Percentiles rank a stretch among this genome's conserved stretches.
These are phyloP conservation scores for Xylaria sp. DNA, from an alignment of 2,329 filamentous ascomycete genomes.

Conservation along the genomic window DNA sequence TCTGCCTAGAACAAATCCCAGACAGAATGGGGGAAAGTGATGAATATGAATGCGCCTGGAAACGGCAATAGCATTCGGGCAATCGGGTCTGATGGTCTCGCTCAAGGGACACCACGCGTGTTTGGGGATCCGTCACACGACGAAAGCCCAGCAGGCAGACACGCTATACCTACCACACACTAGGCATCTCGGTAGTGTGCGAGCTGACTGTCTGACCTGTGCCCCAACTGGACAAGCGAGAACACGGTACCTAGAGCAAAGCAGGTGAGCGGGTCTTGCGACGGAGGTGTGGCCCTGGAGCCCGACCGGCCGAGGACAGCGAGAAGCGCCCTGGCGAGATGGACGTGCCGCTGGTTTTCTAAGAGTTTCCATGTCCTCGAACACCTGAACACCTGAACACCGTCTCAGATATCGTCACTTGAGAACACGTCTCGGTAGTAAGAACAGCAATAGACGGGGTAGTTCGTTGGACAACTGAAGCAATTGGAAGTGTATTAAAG, in stretches of 20 bases:
- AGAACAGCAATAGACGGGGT: not conserved
- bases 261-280: slow-evolving; percentile 36
- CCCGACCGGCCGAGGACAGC: slow-evolving; percentile 3
- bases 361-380: slow-evolving; percentile 1
- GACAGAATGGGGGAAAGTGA: not conserved
- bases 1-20: not conserved
- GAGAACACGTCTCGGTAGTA: not conserved
- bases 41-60: slow-evolving; percentile 1
- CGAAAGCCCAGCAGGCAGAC: slow-evolving; percentile 29
- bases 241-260: slow-evolving; percentile 6
- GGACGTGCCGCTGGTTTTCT: slow-evolving; percentile 2
- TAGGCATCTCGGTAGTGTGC: not conserved
- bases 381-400: slow-evolving; percentile 13
- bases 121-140: slow-evolving; percentile 27
- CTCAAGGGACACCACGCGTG: slow-evolving; percentile 6
- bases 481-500: not conserved
- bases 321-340: not conserved
- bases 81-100: slow-evolving; percentile 5
- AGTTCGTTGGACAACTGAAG: not conserved
- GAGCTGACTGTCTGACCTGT: slow-evolving; percentile 16
- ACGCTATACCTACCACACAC: too few relatives aligned
- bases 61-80: slow-evolving; percentile 2
- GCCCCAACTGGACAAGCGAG: slow-evolving; percentile 20
- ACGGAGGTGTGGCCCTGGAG: slow-evolving; percentile 17
- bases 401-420: not conserved